phyloP scores from a whole-genome alignment of 1,139 yeast species.

The Nakaseomyces kungkrabaensis region DNA sequence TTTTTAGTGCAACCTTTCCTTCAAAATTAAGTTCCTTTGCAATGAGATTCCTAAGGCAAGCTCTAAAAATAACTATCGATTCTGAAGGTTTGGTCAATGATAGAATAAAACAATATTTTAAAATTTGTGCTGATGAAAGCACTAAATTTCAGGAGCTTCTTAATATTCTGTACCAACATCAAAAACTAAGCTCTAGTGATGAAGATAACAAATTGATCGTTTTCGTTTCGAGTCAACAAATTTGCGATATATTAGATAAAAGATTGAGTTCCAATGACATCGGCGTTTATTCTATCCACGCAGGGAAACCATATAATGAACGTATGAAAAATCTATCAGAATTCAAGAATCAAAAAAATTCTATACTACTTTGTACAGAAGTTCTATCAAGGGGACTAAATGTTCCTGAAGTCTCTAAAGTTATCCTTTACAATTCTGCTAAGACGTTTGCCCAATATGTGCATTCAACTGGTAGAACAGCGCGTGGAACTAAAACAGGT shows the following conservation, averaged over 20 bases:
- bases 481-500: constrained; percentile 79
- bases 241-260: constrained; percentile 62
- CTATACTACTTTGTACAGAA: constrained; percentile 76
- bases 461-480: constrained; percentile 94
- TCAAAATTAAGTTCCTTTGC: constrained; percentile 70
- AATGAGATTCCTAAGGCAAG: constrained; percentile 45
- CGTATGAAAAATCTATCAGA: constrained; percentile 66
- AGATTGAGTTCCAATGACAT: constrained; percentile 49
- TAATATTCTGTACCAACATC: constrained; percentile 40
- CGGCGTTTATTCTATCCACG: constrained; percentile 66
- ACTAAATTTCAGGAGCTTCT: constrained; percentile 49
- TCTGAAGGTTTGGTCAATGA: constrained; percentile 76
- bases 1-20: constrained; percentile 94
- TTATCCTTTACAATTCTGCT: constrained; percentile 82
- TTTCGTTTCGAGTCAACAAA: constrained; percentile 79
- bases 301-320: constrained; percentile 85
- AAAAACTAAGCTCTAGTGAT: constrained; percentile 19
- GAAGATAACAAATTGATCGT: constrained; percentile 50
- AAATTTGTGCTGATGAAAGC: constrained; percentile 42
- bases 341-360: constrained; percentile 50
- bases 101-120: constrained; percentile 66
- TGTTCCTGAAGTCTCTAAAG: constrained; percentile 71
- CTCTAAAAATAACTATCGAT: constrained; percentile 74
- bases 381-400: constrained; percentile 93
- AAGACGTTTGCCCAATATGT: constrained; percentile 92